phyloP scores from a whole-genome alignment of 768 basidiomycete genomes.

The Boletus tylopilopsis region DNA sequence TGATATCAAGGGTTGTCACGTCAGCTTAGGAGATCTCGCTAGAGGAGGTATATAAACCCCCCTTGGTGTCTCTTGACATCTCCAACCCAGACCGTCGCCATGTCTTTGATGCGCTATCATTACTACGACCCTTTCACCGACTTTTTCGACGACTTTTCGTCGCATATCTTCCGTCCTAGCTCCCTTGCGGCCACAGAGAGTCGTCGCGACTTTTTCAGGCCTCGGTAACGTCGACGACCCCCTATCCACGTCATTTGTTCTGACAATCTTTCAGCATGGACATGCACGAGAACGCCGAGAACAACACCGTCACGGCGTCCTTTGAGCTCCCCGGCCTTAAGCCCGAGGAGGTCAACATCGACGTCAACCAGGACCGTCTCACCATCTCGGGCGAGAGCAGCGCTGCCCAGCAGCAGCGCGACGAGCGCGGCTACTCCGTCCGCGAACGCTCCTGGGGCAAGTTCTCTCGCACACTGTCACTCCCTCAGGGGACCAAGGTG shows the following conservation, averaged over 20 bases:
- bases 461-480: slow-evolving; percentile 44
- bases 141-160: slow-evolving; percentile 36
- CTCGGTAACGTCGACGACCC: slow-evolving; percentile 23
- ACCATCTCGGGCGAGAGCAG: slow-evolving; percentile 49
- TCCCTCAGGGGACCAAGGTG: slow-evolving; percentile 50
- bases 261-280: slow-evolving; percentile 42
- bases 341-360: slow-evolving; percentile 49
- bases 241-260: neutral
- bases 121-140: slow-evolving; percentile 40
- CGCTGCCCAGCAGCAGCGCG: slow-evolving; percentile 27
- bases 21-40: neutral
- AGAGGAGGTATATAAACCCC: neutral
- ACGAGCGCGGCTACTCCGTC: slow-evolving; percentile 34
- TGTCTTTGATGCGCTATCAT: slow-evolving; percentile 25
- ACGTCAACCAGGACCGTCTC: slow-evolving; percentile 47
- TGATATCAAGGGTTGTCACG: too few relatives aligned
- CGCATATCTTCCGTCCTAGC: slow-evolving; percentile 22
- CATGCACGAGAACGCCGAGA: slow-evolving; percentile 45
- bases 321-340: slow-evolving; percentile 58
- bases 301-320: slow-evolving; percentile 47
- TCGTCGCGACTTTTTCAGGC: slow-evolving; percentile 24
- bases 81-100: neutral
- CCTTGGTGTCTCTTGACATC: neutral
- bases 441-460: slow-evolving; percentile 47
- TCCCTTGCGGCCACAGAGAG: slow-evolving; percentile 6